These are phyloP conservation scores for Fusarium redolens DNA, from an alignment of 2,329 filamentous ascomycete genomes.

Conservation along the genomic window DNA sequence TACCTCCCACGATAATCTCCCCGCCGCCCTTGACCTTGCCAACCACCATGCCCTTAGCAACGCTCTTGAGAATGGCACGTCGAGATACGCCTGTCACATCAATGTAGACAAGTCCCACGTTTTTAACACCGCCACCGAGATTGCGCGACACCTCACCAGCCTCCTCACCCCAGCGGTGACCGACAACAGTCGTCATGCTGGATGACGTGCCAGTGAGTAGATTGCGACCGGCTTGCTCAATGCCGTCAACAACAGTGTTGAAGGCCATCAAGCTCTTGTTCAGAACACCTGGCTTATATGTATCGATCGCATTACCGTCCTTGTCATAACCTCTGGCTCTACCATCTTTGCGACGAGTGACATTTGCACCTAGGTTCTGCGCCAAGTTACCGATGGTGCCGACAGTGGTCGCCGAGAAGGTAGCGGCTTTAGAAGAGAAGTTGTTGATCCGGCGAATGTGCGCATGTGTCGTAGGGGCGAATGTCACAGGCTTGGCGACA, in stretches of 20 bases:
- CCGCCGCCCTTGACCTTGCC: slow-evolving; percentile 80
- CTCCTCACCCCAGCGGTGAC: slow-evolving; percentile 89
- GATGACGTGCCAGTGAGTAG: slow-evolving; percentile 78
- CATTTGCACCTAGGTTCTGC: slow-evolving; percentile 86
- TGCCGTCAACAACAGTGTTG: slow-evolving; percentile 91
- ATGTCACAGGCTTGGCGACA: slow-evolving; percentile 83
- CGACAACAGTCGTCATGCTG: slow-evolving; percentile 86
- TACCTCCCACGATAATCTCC: slow-evolving; percentile 78
- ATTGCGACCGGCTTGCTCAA: slow-evolving; percentile 86
- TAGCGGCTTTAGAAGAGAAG: slow-evolving; percentile 83
- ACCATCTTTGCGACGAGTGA: slow-evolving; percentile 66
- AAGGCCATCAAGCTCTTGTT: slow-evolving; percentile 99
- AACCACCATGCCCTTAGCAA: slow-evolving; percentile 96
- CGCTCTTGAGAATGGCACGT: slow-evolving; percentile 89
- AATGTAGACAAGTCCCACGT: slow-evolving; percentile 96
- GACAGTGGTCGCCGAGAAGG: slow-evolving; percentile 85
- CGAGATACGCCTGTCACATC: slow-evolving; percentile 94
- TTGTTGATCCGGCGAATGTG: slow-evolving; percentile 89
- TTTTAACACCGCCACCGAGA: slow-evolving; percentile 89
- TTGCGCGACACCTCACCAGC: slow-evolving; percentile 81
- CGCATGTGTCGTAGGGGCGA: slow-evolving; percentile 84
- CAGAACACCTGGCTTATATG: slow-evolving; percentile 88
- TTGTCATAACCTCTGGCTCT: slow-evolving; percentile 71
- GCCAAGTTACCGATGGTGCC: slow-evolving; percentile 85
- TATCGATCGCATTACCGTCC: slow-evolving; percentile 71